A percentile compares a stretch with the other conserved stretches of the same genome.
These are phyloP conservation scores for Moricandia moricandioides DNA, from an alignment of 345 rosid species.

Conservation along the genomic window DNA sequence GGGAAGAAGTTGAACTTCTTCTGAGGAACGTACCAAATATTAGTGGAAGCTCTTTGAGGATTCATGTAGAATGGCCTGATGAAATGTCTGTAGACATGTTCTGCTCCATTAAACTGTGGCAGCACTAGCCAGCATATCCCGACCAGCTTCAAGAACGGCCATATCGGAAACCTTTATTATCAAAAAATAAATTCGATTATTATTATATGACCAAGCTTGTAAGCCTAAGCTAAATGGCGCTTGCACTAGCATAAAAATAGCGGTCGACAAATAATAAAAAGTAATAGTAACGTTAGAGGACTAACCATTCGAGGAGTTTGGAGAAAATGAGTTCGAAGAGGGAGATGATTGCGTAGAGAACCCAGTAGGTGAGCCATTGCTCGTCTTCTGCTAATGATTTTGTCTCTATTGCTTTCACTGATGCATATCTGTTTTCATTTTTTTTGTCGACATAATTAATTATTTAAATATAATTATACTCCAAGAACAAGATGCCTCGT, in stretches of 20 bases:
- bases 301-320: slow-evolving; percentile 81
- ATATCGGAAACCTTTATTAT: slow-evolving; percentile 70
- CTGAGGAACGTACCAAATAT: slow-evolving; percentile 89
- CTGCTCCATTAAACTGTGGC: slow-evolving; percentile 93
- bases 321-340: slow-evolving; percentile 86
- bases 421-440: slow-evolving; percentile 61
- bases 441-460: background rate
- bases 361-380: slow-evolving; percentile 98
- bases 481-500: slow-evolving; percentile 7
- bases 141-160: slow-evolving; percentile 76
- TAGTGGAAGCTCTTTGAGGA: slow-evolving; percentile 59
- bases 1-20: slow-evolving; percentile 57
- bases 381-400: slow-evolving; percentile 73
- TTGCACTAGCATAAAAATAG: background rate
- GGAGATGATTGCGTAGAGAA: slow-evolving; percentile 80
- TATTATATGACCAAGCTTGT: background rate
- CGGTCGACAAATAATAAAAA: too few relatives aligned
- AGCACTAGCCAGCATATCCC: slow-evolving; percentile 89
- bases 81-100: slow-evolving; percentile 77
- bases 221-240: background rate
- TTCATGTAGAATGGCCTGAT: slow-evolving; percentile 72
- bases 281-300: background rate
- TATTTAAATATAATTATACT: background rate
- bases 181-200: background rate
- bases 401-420: slow-evolving; percentile 88